Conservation (phyloP, 2,329 filamentous ascomycete genomes). For the Trichoderma sp. region DNA sequence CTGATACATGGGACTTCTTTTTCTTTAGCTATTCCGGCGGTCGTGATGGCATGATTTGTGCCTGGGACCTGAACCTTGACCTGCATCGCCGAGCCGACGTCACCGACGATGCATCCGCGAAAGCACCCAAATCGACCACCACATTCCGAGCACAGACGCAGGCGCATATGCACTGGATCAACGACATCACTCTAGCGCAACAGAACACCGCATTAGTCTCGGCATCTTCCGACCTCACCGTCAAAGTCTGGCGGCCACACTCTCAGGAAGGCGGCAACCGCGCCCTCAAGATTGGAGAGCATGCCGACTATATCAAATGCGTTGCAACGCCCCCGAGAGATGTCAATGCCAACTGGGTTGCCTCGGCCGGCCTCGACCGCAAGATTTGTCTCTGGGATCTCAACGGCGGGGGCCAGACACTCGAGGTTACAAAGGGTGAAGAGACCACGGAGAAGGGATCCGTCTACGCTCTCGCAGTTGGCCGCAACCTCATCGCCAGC, state of each 20-base stretch:
- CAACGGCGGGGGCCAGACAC: constrained; percentile 79
- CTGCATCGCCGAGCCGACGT: constrained; percentile 47
- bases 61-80: constrained; percentile 86
- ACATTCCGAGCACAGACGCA: constrained; percentile 65
- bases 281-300: constrained; percentile 78
- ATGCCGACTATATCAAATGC: constrained; percentile 96
- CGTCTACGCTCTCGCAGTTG: constrained; percentile 85
- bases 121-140: constrained; percentile 51
- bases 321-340: constrained; percentile 72
- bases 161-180: constrained; percentile 95
- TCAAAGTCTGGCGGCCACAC: constrained; percentile 87
- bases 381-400: constrained; percentile 95
- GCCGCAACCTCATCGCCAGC: constrained; percentile 80
- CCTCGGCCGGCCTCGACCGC: constrained; percentile 89
- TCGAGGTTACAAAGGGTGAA: constrained; percentile 81
- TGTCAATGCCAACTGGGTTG: constrained; percentile 78
- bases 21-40: constrained; percentile 83
- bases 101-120: constrained; percentile 38
- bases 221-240: constrained; percentile 89
- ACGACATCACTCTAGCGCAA: constrained; percentile 82
- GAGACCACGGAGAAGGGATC: constrained; percentile 89
- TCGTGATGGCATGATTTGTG: constrained; percentile 92
- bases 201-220: constrained; percentile 81
- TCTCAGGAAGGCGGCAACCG: constrained; percentile 57
- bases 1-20: background rate